phyloP scores from a whole-genome alignment of 441 rosid species.

The Biscutella laevigata region DNA sequence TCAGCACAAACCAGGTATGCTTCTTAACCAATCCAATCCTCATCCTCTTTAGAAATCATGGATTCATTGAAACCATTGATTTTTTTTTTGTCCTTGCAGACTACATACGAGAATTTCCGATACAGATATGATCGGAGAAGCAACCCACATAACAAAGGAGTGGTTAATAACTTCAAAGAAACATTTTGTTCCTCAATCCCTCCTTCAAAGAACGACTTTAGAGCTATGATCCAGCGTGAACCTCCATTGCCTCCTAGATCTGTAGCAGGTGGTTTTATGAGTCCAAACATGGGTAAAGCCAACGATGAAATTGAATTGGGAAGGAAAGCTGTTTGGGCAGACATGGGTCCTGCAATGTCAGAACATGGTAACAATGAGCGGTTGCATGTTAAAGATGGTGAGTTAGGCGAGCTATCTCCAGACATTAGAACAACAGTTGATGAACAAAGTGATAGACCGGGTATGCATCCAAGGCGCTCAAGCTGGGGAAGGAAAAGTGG shows the following conservation, averaged over 20 bases:
- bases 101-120: conserved; percentile 58
- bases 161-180: conserved; percentile 43
- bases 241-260: conserved; percentile 45
- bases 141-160: conserved; percentile 55
- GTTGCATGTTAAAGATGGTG: conserved; percentile 62
- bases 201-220: conserved; percentile 32
- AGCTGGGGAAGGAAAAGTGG: conserved; percentile 98
- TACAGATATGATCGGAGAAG: conserved; percentile 47
- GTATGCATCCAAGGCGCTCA: conserved; percentile 70
- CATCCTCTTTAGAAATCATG: background rate
- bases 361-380: conserved; percentile 50
- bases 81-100: conserved; percentile 29
- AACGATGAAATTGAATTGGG: conserved; percentile 82
- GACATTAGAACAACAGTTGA: conserved; percentile 60
- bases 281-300: conserved; percentile 78
- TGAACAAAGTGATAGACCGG: conserved; percentile 46
- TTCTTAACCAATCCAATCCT: background rate
- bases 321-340: conserved; percentile 77
- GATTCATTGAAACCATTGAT: background rate
- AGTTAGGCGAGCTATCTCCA: conserved; percentile 59
- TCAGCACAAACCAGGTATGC: conserved; percentile 55
- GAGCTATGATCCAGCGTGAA: conserved; percentile 39
- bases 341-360: conserved; percentile 44
- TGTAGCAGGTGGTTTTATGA: conserved; percentile 62
- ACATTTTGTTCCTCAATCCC: conserved; percentile 31